Conservation (phyloP, 805 yeast genomes). For the Metschnikowia kofuensis region DNA sequence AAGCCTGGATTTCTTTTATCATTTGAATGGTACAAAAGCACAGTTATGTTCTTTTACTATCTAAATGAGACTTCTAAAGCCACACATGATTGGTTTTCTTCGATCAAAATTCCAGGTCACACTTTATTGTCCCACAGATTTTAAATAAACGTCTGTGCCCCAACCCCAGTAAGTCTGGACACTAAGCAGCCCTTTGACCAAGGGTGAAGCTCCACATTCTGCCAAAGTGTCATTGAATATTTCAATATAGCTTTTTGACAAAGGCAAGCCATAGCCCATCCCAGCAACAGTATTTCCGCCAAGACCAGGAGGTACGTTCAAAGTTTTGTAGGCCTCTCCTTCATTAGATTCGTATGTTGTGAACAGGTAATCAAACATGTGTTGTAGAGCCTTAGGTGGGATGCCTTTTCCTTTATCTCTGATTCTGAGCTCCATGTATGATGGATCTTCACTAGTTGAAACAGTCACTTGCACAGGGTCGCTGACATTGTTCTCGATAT, state of each 20-base stretch:
- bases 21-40: too few relatives aligned
- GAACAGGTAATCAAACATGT: slow-evolving; percentile 83
- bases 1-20: too few relatives aligned
- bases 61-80: too few relatives aligned
- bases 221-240: slow-evolving; percentile 35
- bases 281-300: slow-evolving; percentile 81
- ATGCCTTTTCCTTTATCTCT: slow-evolving; percentile 92
- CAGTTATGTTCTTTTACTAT: too few relatives aligned
- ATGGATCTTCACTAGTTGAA: slow-evolving; percentile 29
- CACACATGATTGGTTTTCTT: neutral
- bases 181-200: slow-evolving; percentile 48
- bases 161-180: slow-evolving; percentile 70
- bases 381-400: slow-evolving; percentile 56
- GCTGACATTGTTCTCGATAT: slow-evolving; percentile 59
- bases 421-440: slow-evolving; percentile 66
- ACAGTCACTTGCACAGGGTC: slow-evolving; percentile 41
- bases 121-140: slow-evolving; percentile 32
- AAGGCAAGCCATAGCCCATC: slow-evolving; percentile 93
- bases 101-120: neutral
- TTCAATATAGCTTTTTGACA: slow-evolving; percentile 53
- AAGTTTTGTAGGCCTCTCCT: slow-evolving; percentile 56
- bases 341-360: slow-evolving; percentile 67
- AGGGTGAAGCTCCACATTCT: slow-evolving; percentile 4
- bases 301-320: slow-evolving; percentile 69
- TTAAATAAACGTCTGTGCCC: slow-evolving; percentile 77